Conservation (phyloP, 495 filamentous ascomycete species). For the Halenospora varia region DNA sequence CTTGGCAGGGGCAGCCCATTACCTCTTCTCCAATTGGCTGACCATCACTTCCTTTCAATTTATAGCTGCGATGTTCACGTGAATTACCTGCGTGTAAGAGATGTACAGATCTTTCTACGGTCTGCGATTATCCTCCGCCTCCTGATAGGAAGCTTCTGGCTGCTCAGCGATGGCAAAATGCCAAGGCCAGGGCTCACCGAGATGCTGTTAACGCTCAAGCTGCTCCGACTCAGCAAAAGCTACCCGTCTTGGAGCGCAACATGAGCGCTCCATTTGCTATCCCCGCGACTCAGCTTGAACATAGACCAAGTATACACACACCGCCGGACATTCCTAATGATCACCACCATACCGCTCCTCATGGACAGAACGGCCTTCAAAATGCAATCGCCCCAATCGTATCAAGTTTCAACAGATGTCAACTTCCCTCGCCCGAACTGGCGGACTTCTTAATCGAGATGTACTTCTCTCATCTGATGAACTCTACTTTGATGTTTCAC, state of each 20-base stretch:
- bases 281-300: not conserved
- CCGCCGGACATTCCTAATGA: not conserved
- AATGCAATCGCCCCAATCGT: not conserved
- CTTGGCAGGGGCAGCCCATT: slow-evolving; percentile 7
- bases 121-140: slow-evolving; percentile 16
- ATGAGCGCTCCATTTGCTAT: not conserved
- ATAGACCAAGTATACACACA: not conserved
- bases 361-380: not conserved
- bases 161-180: slow-evolving; percentile 10
- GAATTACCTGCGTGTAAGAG: slow-evolving; percentile 16
- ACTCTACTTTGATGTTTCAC: slow-evolving; percentile 15
- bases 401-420: not conserved
- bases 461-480: slow-evolving; percentile 12
- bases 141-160: slow-evolving; percentile 17
- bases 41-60: not conserved
- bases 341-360: not conserved
- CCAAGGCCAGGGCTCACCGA: slow-evolving; percentile 4
- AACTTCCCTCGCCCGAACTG: slow-evolving; percentile 11
- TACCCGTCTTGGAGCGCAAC: not conserved
- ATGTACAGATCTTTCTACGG: slow-evolving; percentile 9
- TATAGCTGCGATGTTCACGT: slow-evolving; percentile 16
- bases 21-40: slow-evolving; percentile 17
- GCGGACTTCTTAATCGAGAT: slow-evolving; percentile 10
- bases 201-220: not conserved
- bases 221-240: not conserved